These are phyloP conservation scores for Sporisorium exsertum DNA, from an alignment of 1,284 basidiomycete genomes.

Conservation along the genomic window DNA sequence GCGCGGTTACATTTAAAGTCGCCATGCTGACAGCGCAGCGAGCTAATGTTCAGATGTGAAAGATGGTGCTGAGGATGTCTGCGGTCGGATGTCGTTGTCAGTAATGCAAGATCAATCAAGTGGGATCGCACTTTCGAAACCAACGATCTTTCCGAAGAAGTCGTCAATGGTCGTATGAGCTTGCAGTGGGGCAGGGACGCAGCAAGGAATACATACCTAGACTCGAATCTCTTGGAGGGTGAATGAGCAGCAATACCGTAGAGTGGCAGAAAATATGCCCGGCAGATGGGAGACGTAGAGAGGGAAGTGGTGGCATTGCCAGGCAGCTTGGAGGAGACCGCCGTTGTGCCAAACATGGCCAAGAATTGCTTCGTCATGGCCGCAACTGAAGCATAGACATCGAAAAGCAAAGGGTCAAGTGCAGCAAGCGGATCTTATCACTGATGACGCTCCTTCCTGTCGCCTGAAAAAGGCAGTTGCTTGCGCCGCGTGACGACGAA, in stretches of 20 bases:
- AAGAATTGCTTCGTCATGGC: neutral
- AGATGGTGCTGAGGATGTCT: neutral
- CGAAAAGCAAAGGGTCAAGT: neutral
- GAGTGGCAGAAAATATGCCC: neutral
- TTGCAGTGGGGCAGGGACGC: neutral
- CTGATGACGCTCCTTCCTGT: no score
- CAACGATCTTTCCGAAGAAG: neutral
- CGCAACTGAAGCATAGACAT: neutral
- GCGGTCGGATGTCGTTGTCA: neutral
- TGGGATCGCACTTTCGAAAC: no score
- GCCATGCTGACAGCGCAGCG: neutral
- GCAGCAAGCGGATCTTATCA: no score
- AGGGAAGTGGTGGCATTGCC: neutral
- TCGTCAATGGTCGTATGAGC: neutral
- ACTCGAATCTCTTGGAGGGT: neutral
- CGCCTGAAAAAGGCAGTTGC: neutral
- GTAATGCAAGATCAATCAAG: neutral
- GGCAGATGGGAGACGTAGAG: neutral
- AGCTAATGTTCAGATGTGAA: neutral
- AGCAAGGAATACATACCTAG: neutral
- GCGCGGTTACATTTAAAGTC: neutral
- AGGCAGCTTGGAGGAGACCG: neutral
- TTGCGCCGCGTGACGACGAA: slow-evolving; percentile 9
- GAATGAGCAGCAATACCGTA: neutral
- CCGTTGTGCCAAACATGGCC: no score